Percentiles rank a stretch among this genome's conserved stretches.
Conservation (phyloP, 192 early-diverging fungal genomes). For the Coemansia sp. region DNA sequence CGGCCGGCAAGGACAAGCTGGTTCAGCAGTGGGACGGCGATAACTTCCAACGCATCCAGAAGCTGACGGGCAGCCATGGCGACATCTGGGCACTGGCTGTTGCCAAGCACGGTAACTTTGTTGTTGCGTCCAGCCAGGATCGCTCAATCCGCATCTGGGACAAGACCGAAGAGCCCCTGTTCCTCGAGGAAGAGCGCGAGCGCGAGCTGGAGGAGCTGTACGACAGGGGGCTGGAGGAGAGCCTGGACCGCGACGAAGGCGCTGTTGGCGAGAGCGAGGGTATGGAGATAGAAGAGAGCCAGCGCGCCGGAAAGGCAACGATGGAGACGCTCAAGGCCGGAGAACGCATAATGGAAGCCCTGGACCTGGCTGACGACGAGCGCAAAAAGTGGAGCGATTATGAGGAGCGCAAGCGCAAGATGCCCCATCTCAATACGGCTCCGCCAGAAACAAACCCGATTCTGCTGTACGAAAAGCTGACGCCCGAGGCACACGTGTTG, state of each 20-base stretch:
- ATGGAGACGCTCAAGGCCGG: slow-evolving; percentile 95
- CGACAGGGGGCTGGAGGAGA: slow-evolving; percentile 73
- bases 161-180: slow-evolving; percentile 93
- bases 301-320: slow-evolving; percentile 84
- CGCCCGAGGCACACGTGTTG: slow-evolving; percentile 81
- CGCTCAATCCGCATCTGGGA: slow-evolving; percentile 95
- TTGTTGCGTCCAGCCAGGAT: slow-evolving; percentile 91
- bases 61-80: slow-evolving; percentile 87
- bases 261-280: slow-evolving; percentile 44
- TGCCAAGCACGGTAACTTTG: slow-evolving; percentile 83
- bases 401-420: slow-evolving; percentile 52
- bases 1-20: slow-evolving; percentile 84
- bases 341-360: slow-evolving; percentile 89
- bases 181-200: slow-evolving; percentile 95
- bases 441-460: slow-evolving; percentile 66
- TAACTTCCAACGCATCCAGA: slow-evolving; percentile 95
- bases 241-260: slow-evolving; percentile 53
- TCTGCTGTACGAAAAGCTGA: slow-evolving; percentile 64
- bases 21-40: slow-evolving; percentile 98
- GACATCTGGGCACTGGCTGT: slow-evolving; percentile 95
- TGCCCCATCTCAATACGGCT: slow-evolving; percentile 41
- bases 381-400: slow-evolving; percentile 66
- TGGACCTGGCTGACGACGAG: slow-evolving; percentile 88
- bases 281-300: slow-evolving; percentile 60
- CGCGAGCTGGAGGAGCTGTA: slow-evolving; percentile 90